phyloP scores from a whole-genome alignment of 2,329 filamentous ascomycete species.

The Trichoderma semiorbis region DNA sequence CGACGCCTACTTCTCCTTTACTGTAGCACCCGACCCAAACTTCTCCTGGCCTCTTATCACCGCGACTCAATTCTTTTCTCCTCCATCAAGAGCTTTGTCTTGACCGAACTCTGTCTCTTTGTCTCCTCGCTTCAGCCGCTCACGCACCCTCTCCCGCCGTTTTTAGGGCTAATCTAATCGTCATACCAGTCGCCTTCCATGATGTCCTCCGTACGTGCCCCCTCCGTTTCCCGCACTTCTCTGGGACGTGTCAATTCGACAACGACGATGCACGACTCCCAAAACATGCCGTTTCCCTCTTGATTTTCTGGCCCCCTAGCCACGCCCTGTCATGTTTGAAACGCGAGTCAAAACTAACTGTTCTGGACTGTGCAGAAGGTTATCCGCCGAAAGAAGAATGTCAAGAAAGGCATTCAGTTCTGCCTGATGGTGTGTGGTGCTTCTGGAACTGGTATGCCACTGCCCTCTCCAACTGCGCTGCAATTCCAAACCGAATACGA shows the following conservation, averaged over 20 bases:
- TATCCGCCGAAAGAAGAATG: conserved; percentile 99
- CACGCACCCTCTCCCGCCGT: conserved; percentile 9
- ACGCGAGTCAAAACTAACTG: neutral
- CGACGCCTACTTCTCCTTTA: conserved; percentile 16
- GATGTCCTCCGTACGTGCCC: conserved; percentile 25
- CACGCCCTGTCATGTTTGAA: neutral
- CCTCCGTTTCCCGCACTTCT: neutral
- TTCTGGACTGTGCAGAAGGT: conserved; percentile 61
- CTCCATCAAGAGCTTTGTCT: conserved; percentile 16
- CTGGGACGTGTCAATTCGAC: neutral
- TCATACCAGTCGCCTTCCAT: conserved; percentile 18
- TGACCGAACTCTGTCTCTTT: conserved; percentile 1
- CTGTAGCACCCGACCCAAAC: conserved; percentile 13
- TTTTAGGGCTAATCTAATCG: neutral
- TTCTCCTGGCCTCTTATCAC: conserved; percentile 18
- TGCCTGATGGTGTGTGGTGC: conserved; percentile 99
- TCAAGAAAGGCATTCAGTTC: conserved; percentile 99
- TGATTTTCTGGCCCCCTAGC: neutral
- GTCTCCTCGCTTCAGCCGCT: conserved; percentile 17
- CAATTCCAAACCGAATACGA: neutral
- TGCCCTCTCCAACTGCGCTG: conserved; percentile 18
- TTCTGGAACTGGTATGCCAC: conserved; percentile 81
- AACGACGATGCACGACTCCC: neutral
- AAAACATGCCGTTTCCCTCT: neutral
- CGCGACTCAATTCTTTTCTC: conserved; percentile 16